A percentile compares a stretch with the other conserved stretches of the same genome.
Conservation (phyloP, 2,329 filamentous ascomycete species). For the Onygena corvina region DNA sequence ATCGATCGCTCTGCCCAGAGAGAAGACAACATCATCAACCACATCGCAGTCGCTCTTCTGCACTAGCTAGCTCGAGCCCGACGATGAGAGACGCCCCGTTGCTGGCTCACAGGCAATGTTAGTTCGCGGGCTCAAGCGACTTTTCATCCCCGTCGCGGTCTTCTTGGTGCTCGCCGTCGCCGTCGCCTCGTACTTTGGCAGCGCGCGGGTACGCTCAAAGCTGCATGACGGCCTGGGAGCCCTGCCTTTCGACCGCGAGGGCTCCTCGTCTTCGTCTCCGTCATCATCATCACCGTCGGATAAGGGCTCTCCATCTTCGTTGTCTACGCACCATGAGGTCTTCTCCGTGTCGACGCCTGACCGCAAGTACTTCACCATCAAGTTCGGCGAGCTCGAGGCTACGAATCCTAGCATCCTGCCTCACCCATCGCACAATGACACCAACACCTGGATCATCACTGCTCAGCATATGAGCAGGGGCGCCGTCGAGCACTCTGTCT, state of each 20-base stretch:
- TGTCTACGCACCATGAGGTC: constrained; percentile 24
- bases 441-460: constrained; percentile 39
- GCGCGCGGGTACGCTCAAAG: neutral
- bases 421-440: constrained; percentile 37
- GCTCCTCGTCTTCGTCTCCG: neutral
- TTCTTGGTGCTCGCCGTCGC: constrained; percentile 11
- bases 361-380: constrained; percentile 40
- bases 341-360: constrained; percentile 39
- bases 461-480: constrained; percentile 34
- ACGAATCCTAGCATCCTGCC: constrained; percentile 49
- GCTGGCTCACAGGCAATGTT: constrained; percentile 13
- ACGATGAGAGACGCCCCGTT: no score
- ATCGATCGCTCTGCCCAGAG: no score
- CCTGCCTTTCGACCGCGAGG: neutral
- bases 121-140: constrained; percentile 12
- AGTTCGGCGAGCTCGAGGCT: constrained; percentile 33
- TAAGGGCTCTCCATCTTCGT: neutral
- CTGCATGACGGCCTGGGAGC: neutral
- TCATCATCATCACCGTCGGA: neutral
- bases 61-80: no score
- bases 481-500: constrained; percentile 20
- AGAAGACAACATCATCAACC: no score
- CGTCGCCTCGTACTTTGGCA: neutral
- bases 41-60: no score
- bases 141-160: constrained; percentile 9